Base-by-base conservation (phyloP, 2,329 filamentous ascomycete species). In the Penicillium sp. region DNA sequence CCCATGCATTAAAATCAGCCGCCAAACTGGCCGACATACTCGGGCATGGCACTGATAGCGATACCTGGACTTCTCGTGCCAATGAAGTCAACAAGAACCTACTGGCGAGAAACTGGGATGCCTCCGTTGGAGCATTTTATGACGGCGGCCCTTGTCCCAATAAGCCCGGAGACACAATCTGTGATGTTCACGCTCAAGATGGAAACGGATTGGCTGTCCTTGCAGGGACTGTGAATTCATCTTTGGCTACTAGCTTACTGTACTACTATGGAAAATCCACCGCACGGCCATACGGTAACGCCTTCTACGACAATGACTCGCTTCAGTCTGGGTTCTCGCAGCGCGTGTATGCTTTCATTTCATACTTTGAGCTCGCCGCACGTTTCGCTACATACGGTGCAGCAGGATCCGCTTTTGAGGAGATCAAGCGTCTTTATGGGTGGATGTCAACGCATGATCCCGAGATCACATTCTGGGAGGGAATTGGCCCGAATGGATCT, bases 351-450 rank as follows among this genome's bases (percentile, higher is more conserved):
- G 72, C 81, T 2, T 82, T 83, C 56, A 75, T 79, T 16, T 82
- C 80, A 2, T 83, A 80, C 62, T 82, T 83, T 58, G 81, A 83
- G 67, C 70, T 80, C 16, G 71, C 75, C n/a, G 80, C 80, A 11
- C 76, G 80, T 9, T 81, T 83, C 59, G 62, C 62, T 11, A 65
- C 67, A 5, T n/a, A 31, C 19, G 73, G 70, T 0, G 52, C 67
- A 3, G 66, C 66, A 1, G 61, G 55, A 1, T 73, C 72, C 6
- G 80, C 76, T 1, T 62, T 80, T 0, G 78, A 81, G 23, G 73
- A 81, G 63, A 69, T 81, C 13, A 65, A 72, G 37, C 69, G 80
- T 16, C 66, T 81, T 14, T 82, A 81, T 56, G 79, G 79, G 3
- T 81, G 77, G 75, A 83, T 83, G 80, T 66, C 75, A 3, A 57